Evolutionary conservation across 169 alveolate genomes (phyloP).

Genomic region (Eimeria acervulina): DNA sequence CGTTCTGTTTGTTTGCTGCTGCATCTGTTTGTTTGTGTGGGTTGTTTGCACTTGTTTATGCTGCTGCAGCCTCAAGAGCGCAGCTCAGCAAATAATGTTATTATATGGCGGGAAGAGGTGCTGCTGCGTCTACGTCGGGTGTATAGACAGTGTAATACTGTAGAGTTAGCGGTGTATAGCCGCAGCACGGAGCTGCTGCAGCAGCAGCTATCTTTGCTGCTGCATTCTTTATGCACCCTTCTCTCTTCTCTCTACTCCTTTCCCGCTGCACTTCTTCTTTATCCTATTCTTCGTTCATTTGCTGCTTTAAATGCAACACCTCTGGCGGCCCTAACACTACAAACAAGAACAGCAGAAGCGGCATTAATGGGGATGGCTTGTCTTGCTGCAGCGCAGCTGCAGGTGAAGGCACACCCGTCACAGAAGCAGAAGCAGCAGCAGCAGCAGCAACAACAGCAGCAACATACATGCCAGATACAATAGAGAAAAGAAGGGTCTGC

Average conservation of each 20-base stretch:
- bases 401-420: not conserved
- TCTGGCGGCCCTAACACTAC: not conserved
- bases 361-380: conserved; percentile 21
- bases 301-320: conserved; percentile 25
- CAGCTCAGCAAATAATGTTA: not conserved
- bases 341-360: conserved; percentile 9
- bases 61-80: not conserved
- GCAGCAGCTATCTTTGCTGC: conserved; percentile 17
- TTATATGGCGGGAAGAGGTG: not conserved
- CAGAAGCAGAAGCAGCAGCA: not conserved
- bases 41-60: too few relatives aligned
- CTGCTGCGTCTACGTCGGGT: not conserved
- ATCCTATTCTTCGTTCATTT: conserved; percentile 31
- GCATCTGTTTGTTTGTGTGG: too few relatives aligned
- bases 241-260: not conserved
- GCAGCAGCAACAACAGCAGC: not conserved
- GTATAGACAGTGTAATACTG: not conserved
- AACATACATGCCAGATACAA: too few relatives aligned
- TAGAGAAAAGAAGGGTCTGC: too few relatives aligned
- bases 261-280: conserved; percentile 9
- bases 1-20: too few relatives aligned
- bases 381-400: conserved; percentile 61
- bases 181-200: conserved; percentile 50
- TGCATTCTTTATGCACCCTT: not conserved
- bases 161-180: conserved; percentile 23